Evolutionary conservation across 495 filamentous ascomycete species (phyloP).

Genomic region (Rostrohypoxylon terebratum): DNA sequence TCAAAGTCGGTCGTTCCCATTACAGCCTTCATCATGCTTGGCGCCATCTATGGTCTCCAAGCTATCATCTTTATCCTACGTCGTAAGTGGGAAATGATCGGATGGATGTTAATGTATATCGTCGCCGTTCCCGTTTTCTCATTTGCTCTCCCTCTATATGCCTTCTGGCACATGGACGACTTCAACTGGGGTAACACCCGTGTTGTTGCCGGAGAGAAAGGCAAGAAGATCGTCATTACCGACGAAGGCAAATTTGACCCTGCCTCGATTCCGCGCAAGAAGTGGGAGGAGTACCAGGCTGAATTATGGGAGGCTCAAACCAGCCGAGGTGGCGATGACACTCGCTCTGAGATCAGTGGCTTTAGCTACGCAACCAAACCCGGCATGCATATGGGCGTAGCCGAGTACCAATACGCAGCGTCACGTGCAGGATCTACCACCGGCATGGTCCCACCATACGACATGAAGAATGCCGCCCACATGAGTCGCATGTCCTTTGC

Average conservation of each 20-base stretch:
- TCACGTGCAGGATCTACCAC: constrained; percentile 82
- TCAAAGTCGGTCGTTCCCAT: constrained; percentile 75
- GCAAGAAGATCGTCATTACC: constrained; percentile 89
- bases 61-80: constrained; percentile 96
- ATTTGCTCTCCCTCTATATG: constrained; percentile 89
- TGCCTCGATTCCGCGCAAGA: constrained; percentile 90
- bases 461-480: constrained; percentile 50
- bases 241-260: constrained; percentile 99
- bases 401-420: constrained; percentile 69
- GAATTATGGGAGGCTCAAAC: constrained; percentile 97
- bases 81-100: constrained; percentile 99
- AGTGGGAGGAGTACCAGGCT: constrained; percentile 98
- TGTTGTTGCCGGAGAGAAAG: constrained; percentile 95
- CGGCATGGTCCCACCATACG: constrained; percentile 58
- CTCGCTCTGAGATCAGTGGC: constrained; percentile 87
- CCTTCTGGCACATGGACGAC: constrained; percentile 99
- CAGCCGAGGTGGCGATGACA: constrained; percentile 80
- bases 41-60: constrained; percentile 95
- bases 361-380: constrained; percentile 91
- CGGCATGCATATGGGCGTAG: constrained; percentile 65
- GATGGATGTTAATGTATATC: constrained; percentile 98
- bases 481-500: constrained; percentile 82
- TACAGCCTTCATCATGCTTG: constrained; percentile 89
- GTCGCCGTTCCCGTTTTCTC: constrained; percentile 92
- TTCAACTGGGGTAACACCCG: constrained; percentile 98